These are phyloP conservation scores for Colletotrichum lupini DNA, from an alignment of 2,329 filamentous ascomycete species.

Conservation along the genomic window DNA sequence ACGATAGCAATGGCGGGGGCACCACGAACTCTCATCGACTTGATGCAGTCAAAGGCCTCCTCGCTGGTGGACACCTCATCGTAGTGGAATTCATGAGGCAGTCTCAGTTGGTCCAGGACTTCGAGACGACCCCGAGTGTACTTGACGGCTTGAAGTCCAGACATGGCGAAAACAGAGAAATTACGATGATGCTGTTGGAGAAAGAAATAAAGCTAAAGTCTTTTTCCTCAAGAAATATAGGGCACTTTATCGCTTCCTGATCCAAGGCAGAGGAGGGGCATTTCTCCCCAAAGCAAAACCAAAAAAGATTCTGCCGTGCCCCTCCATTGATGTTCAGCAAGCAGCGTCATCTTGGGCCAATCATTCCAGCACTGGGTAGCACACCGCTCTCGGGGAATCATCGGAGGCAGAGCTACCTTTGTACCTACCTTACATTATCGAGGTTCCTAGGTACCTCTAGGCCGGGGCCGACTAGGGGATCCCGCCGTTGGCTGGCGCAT, in stretches of 20 bases:
- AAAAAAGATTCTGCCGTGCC: slow-evolving; percentile 40
- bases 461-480: slow-evolving; percentile 1
- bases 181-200: background rate
- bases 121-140: slow-evolving; percentile 78
- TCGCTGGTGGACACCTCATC: slow-evolving; percentile 76
- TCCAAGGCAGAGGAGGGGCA: slow-evolving; percentile 1
- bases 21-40: slow-evolving; percentile 79
- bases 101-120: slow-evolving; percentile 85
- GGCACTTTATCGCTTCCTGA: background rate
- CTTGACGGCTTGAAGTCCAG: slow-evolving; percentile 80
- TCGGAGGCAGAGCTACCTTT: slow-evolving; percentile 5
- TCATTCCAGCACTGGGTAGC: background rate
- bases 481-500: slow-evolving; percentile 9
- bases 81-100: slow-evolving; percentile 84
- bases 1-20: slow-evolving; percentile 98
- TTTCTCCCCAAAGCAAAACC: slow-evolving; percentile 26
- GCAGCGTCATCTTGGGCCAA: slow-evolving; percentile 23
- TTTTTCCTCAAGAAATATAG: background rate
- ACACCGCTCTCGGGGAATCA: slow-evolving; percentile 26
- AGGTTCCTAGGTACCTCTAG: background rate
- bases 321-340: slow-evolving; percentile 30
- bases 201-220: background rate
- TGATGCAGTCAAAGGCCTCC: slow-evolving; percentile 86
- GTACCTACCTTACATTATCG: too few species aligned
- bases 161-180: slow-evolving; percentile 50